These are phyloP conservation scores for Centaurea solstitialis DNA, from an alignment of 129 eudicot species.

Conservation along the genomic window DNA sequence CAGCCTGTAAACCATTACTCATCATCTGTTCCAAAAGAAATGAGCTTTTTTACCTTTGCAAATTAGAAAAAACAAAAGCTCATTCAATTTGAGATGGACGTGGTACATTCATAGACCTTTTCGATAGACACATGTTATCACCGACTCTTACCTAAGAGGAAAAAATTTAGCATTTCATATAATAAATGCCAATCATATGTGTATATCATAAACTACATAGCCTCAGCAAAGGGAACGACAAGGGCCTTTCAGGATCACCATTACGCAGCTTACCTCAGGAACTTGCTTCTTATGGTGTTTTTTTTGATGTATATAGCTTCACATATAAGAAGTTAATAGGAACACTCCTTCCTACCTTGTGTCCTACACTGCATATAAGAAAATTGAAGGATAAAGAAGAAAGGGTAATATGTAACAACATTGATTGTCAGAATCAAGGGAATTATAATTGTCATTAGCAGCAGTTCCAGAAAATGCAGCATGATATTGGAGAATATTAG, in stretches of 20 bases:
- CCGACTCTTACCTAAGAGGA: not conserved
- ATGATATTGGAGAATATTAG: not conserved
- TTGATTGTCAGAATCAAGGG: not conserved
- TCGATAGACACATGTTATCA: not conserved
- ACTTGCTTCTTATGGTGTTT: not conserved
- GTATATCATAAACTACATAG: not conserved
- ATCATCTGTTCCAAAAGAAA: not conserved
- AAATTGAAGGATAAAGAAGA: not conserved
- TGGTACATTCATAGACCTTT: not conserved
- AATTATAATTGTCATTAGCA: not conserved
- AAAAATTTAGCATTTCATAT: not conserved
- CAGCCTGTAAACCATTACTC: not conserved
- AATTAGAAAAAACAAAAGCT: not conserved
- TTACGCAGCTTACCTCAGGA: not conserved
- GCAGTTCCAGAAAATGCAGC: not conserved
- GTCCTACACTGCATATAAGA: not conserved
- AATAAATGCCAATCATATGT: too few species aligned
- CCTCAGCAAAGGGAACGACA: not conserved
- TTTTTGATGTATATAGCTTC: not conserved
- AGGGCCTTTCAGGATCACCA: not conserved
- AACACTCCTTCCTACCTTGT: not conserved
- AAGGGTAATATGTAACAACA: not conserved
- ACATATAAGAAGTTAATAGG: not conserved
- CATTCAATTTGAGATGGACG: not conserved
- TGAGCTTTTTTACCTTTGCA: not conserved